Base-by-base conservation (phyloP, 2,329 filamentous ascomycete species). In the Coniochaeta hoffmannii region DNA sequence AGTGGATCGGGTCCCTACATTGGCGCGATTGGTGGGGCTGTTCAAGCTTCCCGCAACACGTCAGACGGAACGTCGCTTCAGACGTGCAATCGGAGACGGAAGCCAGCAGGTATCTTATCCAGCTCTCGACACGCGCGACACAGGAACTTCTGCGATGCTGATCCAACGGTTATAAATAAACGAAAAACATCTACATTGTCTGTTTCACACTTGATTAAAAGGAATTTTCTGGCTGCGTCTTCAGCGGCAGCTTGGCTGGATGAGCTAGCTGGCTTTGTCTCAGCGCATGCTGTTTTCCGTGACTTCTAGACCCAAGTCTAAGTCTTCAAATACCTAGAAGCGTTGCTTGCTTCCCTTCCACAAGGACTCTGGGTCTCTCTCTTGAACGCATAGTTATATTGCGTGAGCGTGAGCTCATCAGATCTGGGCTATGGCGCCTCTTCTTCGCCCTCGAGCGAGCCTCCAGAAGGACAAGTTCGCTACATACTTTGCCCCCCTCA, bases 391-490 rank as follows among this genome's bases (percentile, higher is more conserved):
- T n/a, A n/a, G n/a, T n/a, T n/a, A n/a, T n/a, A n/a, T n/a, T n/a
- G n/a, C 38, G 9, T 24, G 19, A 26, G 19, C 26, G 26, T 28
- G 19, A 3, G 26, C 22, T 46, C n/a, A 7, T 12, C 4, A 28
- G 1, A 5, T 6, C 15, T 22, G 19, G 11, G 24, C 52, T 56
- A 77, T 76, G 73, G 71, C 71, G 22, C 72, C 74, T 12, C 31
- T 38, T 7, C 65, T 75, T 2, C 69, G 75, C 44, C 68, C 73
- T 31, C 66, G 83, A 55, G 78, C 81, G 55, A 79, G 79, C 60
- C 70, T 88, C n/a, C 71, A 83, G 24, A 90, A 89, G 67, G 84
- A 90, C 53, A 78, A 80, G 55, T 90, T 95, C 65, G 74, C 85
- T 2, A 69, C 73, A 35, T 79, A 86, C 59, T 90, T 95, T 69